phyloP scores from a whole-genome alignment of 306 rosid species.

The Vigna hirtella region DNA sequence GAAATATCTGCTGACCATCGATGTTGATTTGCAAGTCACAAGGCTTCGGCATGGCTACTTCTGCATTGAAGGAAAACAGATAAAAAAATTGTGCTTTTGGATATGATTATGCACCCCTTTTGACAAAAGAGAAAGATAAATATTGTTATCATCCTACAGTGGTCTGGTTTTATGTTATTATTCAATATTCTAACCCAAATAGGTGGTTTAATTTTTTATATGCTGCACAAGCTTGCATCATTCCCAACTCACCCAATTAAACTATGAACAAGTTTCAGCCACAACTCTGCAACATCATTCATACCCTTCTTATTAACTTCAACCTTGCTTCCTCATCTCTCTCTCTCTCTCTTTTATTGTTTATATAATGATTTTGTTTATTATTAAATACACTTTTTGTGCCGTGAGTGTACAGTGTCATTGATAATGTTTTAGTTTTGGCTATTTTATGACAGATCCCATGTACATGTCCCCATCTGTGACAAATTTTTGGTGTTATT shows the following conservation, averaged over 20 bases:
- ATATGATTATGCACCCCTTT: constrained; percentile 6
- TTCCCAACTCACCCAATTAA: constrained; percentile 34
- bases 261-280: constrained; percentile 31
- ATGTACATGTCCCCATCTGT: constrained; percentile 39
- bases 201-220: not conserved
- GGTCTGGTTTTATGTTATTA: constrained; percentile 24
- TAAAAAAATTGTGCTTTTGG: constrained; percentile 19
- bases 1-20: constrained; percentile 67
- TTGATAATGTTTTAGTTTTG: constrained; percentile 28
- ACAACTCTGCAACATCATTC: not conserved
- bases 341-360: constrained; percentile 12
- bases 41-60: constrained; percentile 61
- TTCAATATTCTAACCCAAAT: not conserved
- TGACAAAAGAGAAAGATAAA: constrained; percentile 1
- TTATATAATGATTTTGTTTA: constrained; percentile 33
- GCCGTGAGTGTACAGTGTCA: constrained; percentile 54
- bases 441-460: constrained; percentile 50
- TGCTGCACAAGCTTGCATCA: not conserved
- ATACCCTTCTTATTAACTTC: constrained; percentile 19
- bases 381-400: constrained; percentile 32
- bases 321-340: constrained; percentile 34
- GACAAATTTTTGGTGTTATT: constrained; percentile 25
- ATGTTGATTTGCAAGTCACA: constrained; percentile 68
- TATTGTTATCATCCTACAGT: constrained; percentile 11
- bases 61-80: constrained; percentile 44